Evolutionary conservation across 345 rosid species (phyloP), one percentile per base, ranked within the genome.

Genomic region (Raphanus sativus): DNA sequence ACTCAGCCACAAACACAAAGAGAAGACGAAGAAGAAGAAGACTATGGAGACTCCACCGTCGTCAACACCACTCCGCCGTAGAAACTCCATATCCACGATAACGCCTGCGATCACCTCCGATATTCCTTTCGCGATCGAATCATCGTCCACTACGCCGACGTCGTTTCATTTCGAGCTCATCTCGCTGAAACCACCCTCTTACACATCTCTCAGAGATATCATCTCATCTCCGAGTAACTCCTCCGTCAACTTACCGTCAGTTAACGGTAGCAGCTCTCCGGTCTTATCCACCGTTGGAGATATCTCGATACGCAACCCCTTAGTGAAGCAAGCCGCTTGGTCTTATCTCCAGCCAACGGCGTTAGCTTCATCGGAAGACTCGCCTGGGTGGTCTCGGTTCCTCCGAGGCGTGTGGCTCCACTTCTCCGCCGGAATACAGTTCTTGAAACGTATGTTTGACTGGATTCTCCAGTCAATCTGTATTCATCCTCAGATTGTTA

Each of bases 311-410:
- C 97, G 98, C 8, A 86, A 92, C 62, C 97, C 86, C n/a, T 83
- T 94, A 1, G 92, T 94, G 1, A 92, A 94, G 79, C 93, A 89
- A 72, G 98, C 97, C 4, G 97, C 97, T 70, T 85, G 94, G 97
- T 95, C 97, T 70, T 94, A 92, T 81, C 97, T 93, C 8, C 95
- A 86, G 79, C 91, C 97, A 69, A 86, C 92, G 62, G 82, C 82
- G 85, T 79, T 91, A 4, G 62, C 93, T 60, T 87, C 88, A 0
- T 83, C 91, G 2, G 86, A 62, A 3, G 79, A 86, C 24, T 76
- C 92, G 1, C 70, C 75, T 54, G 65, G 79, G 50, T 42, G 50
- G 2, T 82, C 79, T 73, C 81, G 81, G 38, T 64, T 87, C 77
- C 84, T 88, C 80, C 87, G 66, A 29, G 87, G 89, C 2, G 0